These are phyloP conservation scores for Sparassis latifolia DNA, from an alignment of 1,284 basidiomycete genomes.

Conservation along the genomic window DNA sequence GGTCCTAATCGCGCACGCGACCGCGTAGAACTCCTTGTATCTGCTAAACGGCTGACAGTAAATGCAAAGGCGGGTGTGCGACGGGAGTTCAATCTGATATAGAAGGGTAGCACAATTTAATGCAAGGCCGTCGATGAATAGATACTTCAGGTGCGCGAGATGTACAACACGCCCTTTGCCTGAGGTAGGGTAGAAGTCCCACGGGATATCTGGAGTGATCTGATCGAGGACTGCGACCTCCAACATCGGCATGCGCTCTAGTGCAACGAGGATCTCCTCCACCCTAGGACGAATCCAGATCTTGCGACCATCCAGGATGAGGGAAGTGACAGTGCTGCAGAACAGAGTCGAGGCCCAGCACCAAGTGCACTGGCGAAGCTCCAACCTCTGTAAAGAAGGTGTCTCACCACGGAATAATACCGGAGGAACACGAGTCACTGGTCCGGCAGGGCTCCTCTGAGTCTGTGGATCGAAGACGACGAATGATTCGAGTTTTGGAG, in stretches of 20 bases:
- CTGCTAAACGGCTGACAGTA: constrained; percentile 3
- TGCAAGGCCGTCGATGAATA: constrained; percentile 4
- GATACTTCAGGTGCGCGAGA: constrained; percentile 2
- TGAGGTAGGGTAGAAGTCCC: constrained; percentile 3
- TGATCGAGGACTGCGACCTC: constrained; percentile 3
- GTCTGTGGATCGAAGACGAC: not conserved
- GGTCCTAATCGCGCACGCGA: constrained; percentile 1
- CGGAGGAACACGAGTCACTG: not conserved
- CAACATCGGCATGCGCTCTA: constrained; percentile 6
- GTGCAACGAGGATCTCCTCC: constrained; percentile 3
- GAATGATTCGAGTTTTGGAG: constrained; percentile 6
- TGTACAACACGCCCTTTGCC: not conserved
- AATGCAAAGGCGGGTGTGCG: not conserved
- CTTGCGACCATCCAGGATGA: constrained; percentile 1
- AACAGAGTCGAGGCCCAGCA: constrained; percentile 5
- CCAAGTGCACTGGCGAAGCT: constrained; percentile 6
- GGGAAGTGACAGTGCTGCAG: constrained; percentile 3
- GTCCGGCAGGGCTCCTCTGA: not conserved
- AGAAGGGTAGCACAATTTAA: constrained; percentile 3
- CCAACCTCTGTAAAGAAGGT: constrained; percentile 3
- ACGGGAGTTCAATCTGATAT: constrained; percentile 1
- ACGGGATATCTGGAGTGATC: constrained; percentile 3
- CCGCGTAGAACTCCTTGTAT: constrained; percentile 1
- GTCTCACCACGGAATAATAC: constrained; percentile 1
- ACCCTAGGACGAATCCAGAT: not conserved